These are phyloP conservation scores for Diaporthe citriasiana DNA, from an alignment of 2,329 filamentous ascomycete genomes.

Conservation along the genomic window DNA sequence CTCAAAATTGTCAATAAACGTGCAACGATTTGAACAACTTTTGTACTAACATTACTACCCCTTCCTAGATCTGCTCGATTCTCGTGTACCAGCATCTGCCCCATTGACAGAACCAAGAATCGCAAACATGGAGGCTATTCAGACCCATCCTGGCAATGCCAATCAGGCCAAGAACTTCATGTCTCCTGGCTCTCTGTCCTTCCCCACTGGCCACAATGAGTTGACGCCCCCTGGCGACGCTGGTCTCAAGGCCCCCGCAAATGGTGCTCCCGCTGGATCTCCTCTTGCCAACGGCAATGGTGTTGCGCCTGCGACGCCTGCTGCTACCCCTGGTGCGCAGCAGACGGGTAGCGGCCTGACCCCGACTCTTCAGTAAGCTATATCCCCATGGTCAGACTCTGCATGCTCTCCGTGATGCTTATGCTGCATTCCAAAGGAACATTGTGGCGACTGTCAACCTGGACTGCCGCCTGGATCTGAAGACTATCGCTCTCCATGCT, in stretches of 20 bases:
- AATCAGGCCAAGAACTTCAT: constrained; percentile 97
- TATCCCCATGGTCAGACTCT: constrained; percentile 53
- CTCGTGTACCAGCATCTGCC: constrained; percentile 10
- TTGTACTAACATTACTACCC: constrained; percentile 9
- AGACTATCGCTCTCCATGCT: constrained; percentile 98
- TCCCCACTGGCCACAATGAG: constrained; percentile 86
- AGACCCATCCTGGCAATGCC: constrained; percentile 91
- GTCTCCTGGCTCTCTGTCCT: constrained; percentile 91
- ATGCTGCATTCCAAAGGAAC: constrained; percentile 79
- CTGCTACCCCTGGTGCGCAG: constrained; percentile 87
- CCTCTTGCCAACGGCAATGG: constrained; percentile 78
- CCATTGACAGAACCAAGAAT: constrained; percentile 4
- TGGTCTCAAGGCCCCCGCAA: constrained; percentile 70
- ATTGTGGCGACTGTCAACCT: constrained; percentile 99
- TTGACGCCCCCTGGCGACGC: constrained; percentile 84
- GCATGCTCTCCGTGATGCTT: constrained; percentile 64
- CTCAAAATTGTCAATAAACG: not conserved
- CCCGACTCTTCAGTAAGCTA: constrained; percentile 97
- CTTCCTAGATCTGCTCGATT: constrained; percentile 49
- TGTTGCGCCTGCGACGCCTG: constrained; percentile 91
- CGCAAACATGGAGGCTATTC: constrained; percentile 85
- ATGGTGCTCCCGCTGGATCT: constrained; percentile 65
- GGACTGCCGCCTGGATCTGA: constrained; percentile 95
- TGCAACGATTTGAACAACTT: not conserved
- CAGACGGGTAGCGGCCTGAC: constrained; percentile 90